Evolutionary conservation across 805 yeast genomes (phyloP).

Genomic region (Wickerhamomyces canadensis): DNA sequence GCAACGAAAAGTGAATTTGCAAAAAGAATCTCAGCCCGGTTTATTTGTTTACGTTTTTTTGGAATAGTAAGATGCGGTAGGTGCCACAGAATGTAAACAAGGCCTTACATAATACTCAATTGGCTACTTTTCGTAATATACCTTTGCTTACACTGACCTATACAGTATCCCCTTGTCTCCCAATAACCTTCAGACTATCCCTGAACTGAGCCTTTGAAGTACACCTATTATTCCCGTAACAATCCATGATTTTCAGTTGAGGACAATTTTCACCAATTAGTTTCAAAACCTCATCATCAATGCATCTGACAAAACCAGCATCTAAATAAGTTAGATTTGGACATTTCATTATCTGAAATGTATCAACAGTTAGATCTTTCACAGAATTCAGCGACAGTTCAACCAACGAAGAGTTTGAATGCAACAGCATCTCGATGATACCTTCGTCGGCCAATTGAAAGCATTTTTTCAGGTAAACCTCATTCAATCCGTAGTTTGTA

Average conservation of each 20-base stretch:
- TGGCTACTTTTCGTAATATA: too few relatives aligned
- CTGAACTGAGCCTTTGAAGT: conserved; percentile 48
- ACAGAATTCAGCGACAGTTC: conserved; percentile 72
- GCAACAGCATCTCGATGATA: conserved; percentile 51
- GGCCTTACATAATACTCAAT: too few relatives aligned
- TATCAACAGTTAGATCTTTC: conserved; percentile 44
- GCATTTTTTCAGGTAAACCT: conserved; percentile 62
- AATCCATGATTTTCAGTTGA: conserved; percentile 62
- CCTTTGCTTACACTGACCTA: too few relatives aligned
- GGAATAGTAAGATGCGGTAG: too few relatives aligned
- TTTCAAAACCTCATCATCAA: conserved; percentile 66
- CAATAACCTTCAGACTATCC: conserved; percentile 57
- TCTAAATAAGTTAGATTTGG: conserved; percentile 67
- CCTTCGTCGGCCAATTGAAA: conserved; percentile 58
- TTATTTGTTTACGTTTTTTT: neutral
- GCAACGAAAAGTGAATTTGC: too few relatives aligned
- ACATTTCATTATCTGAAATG: conserved; percentile 43
- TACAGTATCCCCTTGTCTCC: conserved; percentile 62
- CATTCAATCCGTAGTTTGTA: conserved; percentile 50
- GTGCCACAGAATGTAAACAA: too few relatives aligned
- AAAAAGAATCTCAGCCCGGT: too few relatives aligned
- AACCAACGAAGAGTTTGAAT: conserved; percentile 59
- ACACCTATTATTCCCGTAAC: conserved; percentile 73
- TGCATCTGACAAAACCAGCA: conserved; percentile 71
- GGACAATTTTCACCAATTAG: conserved; percentile 54